phyloP scores from a whole-genome alignment of 108 stramenopile species.

The Pseudonitzschia multiseries region DNA sequence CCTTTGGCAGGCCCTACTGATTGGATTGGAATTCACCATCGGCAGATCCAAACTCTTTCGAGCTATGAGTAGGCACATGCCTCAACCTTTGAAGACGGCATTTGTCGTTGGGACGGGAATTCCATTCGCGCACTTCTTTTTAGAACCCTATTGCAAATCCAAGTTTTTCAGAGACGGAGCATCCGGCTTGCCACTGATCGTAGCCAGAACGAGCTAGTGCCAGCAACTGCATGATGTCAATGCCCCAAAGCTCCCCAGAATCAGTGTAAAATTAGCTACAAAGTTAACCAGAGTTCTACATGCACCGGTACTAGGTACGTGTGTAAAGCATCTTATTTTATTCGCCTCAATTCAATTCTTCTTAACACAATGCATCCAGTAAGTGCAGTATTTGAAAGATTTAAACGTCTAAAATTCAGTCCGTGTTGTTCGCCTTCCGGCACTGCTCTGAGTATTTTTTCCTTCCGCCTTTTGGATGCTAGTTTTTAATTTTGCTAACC shows the following conservation, averaged over 20 bases:
- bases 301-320: too few species aligned
- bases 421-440: background rate
- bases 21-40: constrained; percentile 42
- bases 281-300: too few species aligned
- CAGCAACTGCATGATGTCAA: too few species aligned
- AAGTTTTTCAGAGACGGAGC: constrained; percentile 41
- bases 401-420: background rate
- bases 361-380: background rate
- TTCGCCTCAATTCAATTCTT: too few species aligned
- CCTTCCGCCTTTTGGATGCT: background rate
- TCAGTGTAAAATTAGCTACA: too few species aligned
- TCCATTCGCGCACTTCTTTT: constrained; percentile 66
- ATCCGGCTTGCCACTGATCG: constrained; percentile 27
- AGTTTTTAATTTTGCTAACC: constrained; percentile 33
- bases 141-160: constrained; percentile 50
- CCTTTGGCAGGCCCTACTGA: constrained; percentile 61
- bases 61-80: constrained; percentile 22
- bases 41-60: constrained; percentile 17
- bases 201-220: background rate
- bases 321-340: too few species aligned
- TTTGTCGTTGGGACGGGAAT: constrained; percentile 47
- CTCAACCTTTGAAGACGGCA: constrained; percentile 38
- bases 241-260: too few species aligned
- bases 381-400: too few species aligned
- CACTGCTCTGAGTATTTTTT: background rate